Evolutionary conservation across 2,329 filamentous ascomycete genomes (phyloP).

Genomic region (Fusarium kyushuense): DNA sequence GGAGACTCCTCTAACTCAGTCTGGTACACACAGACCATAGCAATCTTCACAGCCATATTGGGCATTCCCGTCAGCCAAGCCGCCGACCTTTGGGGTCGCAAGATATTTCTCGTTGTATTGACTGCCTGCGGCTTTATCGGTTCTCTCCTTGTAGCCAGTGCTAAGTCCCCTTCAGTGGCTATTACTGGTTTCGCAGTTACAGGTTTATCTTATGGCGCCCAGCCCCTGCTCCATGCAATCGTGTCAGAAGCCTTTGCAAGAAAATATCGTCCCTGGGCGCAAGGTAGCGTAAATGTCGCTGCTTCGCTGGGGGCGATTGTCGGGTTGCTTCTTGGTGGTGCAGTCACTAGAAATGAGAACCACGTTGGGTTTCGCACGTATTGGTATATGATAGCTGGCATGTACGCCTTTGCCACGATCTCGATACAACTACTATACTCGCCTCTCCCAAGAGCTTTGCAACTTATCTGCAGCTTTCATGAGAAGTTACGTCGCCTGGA

Average conservation of each 20-base stretch:
- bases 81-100: conserved; percentile 6
- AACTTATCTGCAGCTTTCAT: background rate
- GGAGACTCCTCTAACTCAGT: background rate
- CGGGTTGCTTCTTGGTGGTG: background rate
- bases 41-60: conserved; percentile 1
- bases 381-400: conserved; percentile 6
- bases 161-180: accelerated
- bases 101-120: background rate
- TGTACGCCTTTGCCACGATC: background rate
- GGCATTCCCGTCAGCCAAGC: background rate
- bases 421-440: background rate
- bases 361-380: background rate
- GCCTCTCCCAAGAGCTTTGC: background rate
- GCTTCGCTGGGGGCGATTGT: background rate
- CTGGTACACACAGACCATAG: conserved; percentile 5
- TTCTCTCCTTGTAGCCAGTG: background rate
- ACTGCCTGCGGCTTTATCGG: background rate
- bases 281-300: background rate
- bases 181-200: background rate
- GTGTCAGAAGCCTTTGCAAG: background rate
- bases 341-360: background rate
- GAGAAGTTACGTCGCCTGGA: background rate
- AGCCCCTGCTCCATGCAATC: background rate
- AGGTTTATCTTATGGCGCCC: background rate
- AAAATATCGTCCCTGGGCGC: conserved; percentile 5